phyloP scores from a whole-genome alignment of 306 rosid species.

The Medicago ruthenica region DNA sequence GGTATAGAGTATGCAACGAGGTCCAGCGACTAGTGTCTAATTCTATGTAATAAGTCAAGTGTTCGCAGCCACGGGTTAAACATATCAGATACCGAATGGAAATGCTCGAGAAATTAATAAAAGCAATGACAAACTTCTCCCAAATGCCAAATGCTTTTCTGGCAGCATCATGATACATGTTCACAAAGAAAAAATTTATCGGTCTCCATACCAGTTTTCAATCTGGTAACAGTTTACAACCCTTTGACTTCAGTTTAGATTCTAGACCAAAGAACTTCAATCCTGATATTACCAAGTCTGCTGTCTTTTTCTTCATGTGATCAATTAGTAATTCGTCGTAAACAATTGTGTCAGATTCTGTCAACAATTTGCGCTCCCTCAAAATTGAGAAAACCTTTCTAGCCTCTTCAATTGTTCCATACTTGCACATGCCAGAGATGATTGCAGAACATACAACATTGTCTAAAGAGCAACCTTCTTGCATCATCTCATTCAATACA shows the following conservation, averaged over 20 bases:
- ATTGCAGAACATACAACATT: constrained; percentile 60
- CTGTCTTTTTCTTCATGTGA: constrained; percentile 83
- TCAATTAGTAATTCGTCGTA: constrained; percentile 81
- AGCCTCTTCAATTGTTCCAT: constrained; percentile 85
- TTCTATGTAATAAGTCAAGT: neutral
- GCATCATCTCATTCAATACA: constrained; percentile 76
- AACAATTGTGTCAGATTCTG: constrained; percentile 69
- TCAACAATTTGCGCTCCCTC: constrained; percentile 61
- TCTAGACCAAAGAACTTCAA: constrained; percentile 86
- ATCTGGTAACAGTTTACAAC: constrained; percentile 59
- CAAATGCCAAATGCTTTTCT: constrained; percentile 13
- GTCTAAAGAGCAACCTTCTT: constrained; percentile 64
- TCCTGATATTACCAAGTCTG: constrained; percentile 76
- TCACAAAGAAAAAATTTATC: constrained; percentile 5
- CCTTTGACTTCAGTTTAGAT: constrained; percentile 78
- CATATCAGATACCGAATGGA: constrained; percentile 21
- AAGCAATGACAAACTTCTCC: constrained; percentile 14
- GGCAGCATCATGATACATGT: neutral
- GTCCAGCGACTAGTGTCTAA: constrained; percentile 4
- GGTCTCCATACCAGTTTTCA: constrained; percentile 36
- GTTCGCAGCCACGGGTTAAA: neutral
- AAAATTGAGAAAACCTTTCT: constrained; percentile 69
- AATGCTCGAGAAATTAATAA: constrained; percentile 3
- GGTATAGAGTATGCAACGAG: neutral
- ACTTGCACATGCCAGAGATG: constrained; percentile 76